A percentile compares a stretch with the other conserved stretches of the same genome.
Conservation (phyloP, 768 basidiomycete genomes). For the Rhizopogon vinicolor region DNA sequence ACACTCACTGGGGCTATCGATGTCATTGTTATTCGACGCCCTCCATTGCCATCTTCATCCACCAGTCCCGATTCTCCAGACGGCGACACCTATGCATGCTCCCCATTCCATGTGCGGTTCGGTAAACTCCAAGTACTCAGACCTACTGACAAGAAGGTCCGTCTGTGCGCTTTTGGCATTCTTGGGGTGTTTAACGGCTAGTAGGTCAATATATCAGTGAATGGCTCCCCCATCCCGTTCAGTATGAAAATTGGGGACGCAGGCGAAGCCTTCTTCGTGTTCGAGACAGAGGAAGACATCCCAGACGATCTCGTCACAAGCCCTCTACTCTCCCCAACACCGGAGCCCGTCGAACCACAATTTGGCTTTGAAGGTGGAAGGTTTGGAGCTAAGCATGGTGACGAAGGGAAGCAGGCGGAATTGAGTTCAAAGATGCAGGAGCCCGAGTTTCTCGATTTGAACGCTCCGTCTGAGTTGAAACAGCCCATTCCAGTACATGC, state of each 20-base stretch:
- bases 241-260: slow-evolving; percentile 99
- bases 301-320: slow-evolving; percentile 92
- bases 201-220: slow-evolving; percentile 86
- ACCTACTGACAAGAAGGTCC: slow-evolving; percentile 89
- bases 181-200: neutral
- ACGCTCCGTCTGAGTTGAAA: slow-evolving; percentile 35
- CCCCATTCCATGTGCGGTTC: slow-evolving; percentile 96
- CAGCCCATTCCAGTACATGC: slow-evolving; percentile 12
- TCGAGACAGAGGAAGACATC: slow-evolving; percentile 94
- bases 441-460: slow-evolving; percentile 83
- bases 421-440: slow-evolving; percentile 34
- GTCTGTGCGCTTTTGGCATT: slow-evolving; percentile 9
- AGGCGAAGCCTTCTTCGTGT: slow-evolving; percentile 98
- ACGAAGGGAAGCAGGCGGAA: slow-evolving; percentile 12
- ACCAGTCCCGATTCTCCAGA: slow-evolving; percentile 31
- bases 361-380: slow-evolving; percentile 29
- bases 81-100: slow-evolving; percentile 71
- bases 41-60: slow-evolving; percentile 12
- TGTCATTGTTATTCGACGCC: slow-evolving; percentile 89
- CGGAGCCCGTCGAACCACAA: slow-evolving; percentile 28
- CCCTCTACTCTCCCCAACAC: slow-evolving; percentile 75
- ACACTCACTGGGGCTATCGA: slow-evolving; percentile 98
- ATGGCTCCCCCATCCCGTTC: slow-evolving; percentile 83
- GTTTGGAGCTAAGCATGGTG: slow-evolving; percentile 36
- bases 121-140: slow-evolving; percentile 95